These are phyloP conservation scores for Rhodotorula sp. DNA, from an alignment of 1,284 basidiomycete genomes.

Conservation along the genomic window DNA sequence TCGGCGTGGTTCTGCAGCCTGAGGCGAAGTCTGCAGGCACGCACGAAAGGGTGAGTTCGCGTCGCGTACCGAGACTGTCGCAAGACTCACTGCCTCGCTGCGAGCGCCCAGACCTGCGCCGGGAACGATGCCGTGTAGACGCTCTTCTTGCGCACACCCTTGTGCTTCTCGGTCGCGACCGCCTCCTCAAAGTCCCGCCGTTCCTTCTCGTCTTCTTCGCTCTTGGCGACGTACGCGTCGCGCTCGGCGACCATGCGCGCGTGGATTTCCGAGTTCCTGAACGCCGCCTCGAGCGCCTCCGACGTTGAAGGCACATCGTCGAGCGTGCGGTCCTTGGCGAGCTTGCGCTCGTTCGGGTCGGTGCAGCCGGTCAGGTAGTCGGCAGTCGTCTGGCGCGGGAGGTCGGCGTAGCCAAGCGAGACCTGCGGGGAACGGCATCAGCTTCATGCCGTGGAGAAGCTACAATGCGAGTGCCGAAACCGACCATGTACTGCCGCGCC, in stretches of 20 bases:
- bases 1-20: slow-evolving; percentile 79
- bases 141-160: slow-evolving; percentile 77
- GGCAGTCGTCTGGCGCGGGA: slow-evolving; percentile 67
- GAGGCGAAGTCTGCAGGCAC: slow-evolving; percentile 58
- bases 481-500: slow-evolving; percentile 4
- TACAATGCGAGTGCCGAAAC: not conserved
- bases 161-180: slow-evolving; percentile 71
- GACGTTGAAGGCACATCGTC: slow-evolving; percentile 70
- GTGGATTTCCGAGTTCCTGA: slow-evolving; percentile 60
- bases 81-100: slow-evolving; percentile 60
- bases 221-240: slow-evolving; percentile 61
- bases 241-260: slow-evolving; percentile 59
- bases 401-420: slow-evolving; percentile 49
- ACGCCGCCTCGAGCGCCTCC: slow-evolving; percentile 69
- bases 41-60: not conserved
- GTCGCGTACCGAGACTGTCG: too few species aligned
- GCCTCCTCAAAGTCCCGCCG: slow-evolving; percentile 62
- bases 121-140: slow-evolving; percentile 81
- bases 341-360: slow-evolving; percentile 81
- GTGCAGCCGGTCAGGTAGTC: slow-evolving; percentile 77
- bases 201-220: slow-evolving; percentile 63
- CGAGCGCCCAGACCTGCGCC: slow-evolving; percentile 70
- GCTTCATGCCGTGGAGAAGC: not conserved
- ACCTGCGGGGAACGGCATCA: slow-evolving; percentile 43
- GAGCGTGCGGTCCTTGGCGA: slow-evolving; percentile 67